phyloP scores from a whole-genome alignment of 139 green algal genomes.

The Zygnema circumcarinatum region DNA sequence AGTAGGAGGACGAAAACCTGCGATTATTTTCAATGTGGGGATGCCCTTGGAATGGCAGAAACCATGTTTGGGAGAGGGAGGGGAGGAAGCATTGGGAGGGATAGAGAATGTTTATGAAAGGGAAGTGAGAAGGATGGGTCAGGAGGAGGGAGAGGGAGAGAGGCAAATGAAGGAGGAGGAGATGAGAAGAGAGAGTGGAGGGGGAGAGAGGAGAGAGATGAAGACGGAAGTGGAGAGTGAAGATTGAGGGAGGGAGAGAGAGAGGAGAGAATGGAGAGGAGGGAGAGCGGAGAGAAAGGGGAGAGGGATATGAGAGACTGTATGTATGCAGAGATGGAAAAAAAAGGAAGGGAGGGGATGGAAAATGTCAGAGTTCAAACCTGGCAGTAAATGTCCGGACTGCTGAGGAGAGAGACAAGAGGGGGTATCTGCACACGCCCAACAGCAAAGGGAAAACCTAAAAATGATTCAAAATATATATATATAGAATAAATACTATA shows the following conservation, averaged over 20 bases:
- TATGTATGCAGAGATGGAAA: neutral
- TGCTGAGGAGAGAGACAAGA: neutral
- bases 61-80: neutral
- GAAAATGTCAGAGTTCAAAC: neutral
- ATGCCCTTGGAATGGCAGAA: neutral
- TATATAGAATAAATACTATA: neutral
- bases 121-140: neutral
- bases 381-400: neutral
- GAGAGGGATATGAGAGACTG: neutral
- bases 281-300: neutral
- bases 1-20: neutral
- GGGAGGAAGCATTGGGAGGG: no score
- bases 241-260: neutral
- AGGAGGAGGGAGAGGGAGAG: neutral
- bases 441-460: neutral
- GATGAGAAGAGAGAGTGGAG: neutral
- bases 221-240: neutral
- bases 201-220: no score
- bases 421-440: neutral
- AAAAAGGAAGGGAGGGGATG: no score
- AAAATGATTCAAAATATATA: neutral
- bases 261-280: no score
- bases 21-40: neutral
- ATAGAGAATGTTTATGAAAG: neutral
- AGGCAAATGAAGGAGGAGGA: neutral